Evolutionary conservation across 2,329 filamentous ascomycete species (phyloP).

Genomic region (Ceratocystis colombiana): DNA sequence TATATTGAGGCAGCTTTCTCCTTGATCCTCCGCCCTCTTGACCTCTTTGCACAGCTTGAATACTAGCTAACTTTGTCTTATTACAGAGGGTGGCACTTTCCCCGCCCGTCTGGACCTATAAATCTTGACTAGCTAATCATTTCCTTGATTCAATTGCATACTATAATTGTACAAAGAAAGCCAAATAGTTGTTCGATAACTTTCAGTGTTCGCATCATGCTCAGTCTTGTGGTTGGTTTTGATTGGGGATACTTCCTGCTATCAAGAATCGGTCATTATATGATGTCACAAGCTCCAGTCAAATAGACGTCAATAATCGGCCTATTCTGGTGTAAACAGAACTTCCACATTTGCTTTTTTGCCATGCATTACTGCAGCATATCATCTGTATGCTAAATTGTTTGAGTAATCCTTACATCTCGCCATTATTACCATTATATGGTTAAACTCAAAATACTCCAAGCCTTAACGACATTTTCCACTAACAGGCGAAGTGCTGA

Average conservation of each 20-base stretch:
- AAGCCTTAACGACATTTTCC: background rate
- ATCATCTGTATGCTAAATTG: background rate
- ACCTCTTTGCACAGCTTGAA: background rate
- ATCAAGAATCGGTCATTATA: too few relatives aligned
- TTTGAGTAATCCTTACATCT: background rate
- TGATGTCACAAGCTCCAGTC: too few relatives aligned
- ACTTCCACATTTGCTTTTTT: too few relatives aligned
- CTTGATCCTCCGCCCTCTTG: background rate
- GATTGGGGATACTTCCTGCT: background rate
- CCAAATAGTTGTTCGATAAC: slow-evolving; percentile 3
- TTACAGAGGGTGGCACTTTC: slow-evolving; percentile 57
- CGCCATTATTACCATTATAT: background rate
- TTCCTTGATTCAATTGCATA: slow-evolving; percentile 18
- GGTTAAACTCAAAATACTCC: background rate
- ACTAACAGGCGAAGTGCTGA: background rate
- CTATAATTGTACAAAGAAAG: slow-evolving; percentile 15
- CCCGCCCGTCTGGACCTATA: slow-evolving; percentile 55
- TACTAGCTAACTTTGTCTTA: slow-evolving; percentile 30
- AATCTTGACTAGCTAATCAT: slow-evolving; percentile 27
- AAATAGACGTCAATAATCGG: too few relatives aligned
- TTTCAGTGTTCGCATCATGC: background rate
- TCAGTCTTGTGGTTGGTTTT: background rate
- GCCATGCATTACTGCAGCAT: background rate
- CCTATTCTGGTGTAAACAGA: too few relatives aligned
- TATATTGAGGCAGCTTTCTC: background rate